These are phyloP conservation scores for Huiozyma sinensis DNA, from an alignment of 805 yeast species.

Conservation along the genomic window DNA sequence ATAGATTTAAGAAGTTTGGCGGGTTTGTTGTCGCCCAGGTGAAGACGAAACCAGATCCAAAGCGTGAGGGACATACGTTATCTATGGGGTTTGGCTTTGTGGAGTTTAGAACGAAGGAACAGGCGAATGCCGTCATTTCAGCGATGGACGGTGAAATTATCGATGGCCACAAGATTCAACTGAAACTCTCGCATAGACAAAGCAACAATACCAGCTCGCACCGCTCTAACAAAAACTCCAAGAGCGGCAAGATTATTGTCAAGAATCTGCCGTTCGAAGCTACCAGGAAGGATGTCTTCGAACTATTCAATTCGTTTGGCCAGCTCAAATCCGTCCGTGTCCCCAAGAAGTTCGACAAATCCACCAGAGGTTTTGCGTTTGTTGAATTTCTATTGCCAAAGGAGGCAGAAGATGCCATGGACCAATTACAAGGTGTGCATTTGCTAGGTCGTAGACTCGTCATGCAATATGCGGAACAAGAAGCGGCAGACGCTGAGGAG, in stretches of 20 bases:
- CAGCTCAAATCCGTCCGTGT: constrained; percentile 89
- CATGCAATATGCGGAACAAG: constrained; percentile 83
- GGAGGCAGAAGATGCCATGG: constrained; percentile 93
- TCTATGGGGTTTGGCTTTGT: constrained; percentile 98
- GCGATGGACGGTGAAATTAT: constrained; percentile 66
- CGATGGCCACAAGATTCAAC: constrained; percentile 83
- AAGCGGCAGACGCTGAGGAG: constrained; percentile 73
- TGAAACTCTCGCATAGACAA: constrained; percentile 79
- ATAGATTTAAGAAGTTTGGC: constrained; percentile 53
- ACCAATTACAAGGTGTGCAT: constrained; percentile 90
- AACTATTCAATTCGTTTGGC: constrained; percentile 89
- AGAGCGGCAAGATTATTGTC: constrained; percentile 72
- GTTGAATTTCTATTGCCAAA: constrained; percentile 80
- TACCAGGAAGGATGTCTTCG: constrained; percentile 82
- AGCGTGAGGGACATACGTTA: constrained; percentile 48
- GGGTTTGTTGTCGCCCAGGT: constrained; percentile 80
- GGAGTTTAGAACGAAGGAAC: constrained; percentile 69
- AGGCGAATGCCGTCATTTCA: constrained; percentile 67
- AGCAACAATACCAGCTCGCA: constrained; percentile 27
- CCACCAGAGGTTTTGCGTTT: constrained; percentile 96
- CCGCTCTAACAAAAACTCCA: constrained; percentile 27
- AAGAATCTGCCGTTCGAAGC: constrained; percentile 97
- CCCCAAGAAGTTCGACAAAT: constrained; percentile 89
- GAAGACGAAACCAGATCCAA: constrained; percentile 81
- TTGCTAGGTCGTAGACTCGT: constrained; percentile 90